Conservation (phyloP, 176 grass and related monocot species). For the Neostapfia colusana region DNA sequence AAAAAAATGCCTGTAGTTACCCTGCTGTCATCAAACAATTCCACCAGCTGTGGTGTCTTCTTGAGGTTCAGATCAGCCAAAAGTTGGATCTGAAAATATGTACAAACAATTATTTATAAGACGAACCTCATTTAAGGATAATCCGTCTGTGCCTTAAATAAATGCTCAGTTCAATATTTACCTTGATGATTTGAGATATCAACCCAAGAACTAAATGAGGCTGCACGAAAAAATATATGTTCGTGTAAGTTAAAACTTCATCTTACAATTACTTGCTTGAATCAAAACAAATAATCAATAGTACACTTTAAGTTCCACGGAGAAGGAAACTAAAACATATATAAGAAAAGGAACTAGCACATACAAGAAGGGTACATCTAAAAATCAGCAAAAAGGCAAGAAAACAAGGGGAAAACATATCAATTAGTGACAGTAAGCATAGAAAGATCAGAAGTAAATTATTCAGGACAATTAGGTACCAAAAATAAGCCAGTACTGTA, state of each 20-base stretch:
- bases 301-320: background rate
- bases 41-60: slow-evolving; percentile 96
- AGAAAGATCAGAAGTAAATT: slow-evolving; percentile 20
- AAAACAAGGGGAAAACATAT: background rate
- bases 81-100: slow-evolving; percentile 89
- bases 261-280: slow-evolving; percentile 22
- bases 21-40: slow-evolving; percentile 90
- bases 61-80: slow-evolving; percentile 94
- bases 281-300: slow-evolving; percentile 2
- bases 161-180: slow-evolving; percentile 31
- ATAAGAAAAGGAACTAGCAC: background rate
- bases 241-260: slow-evolving; percentile 13
- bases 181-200: slow-evolving; percentile 99
- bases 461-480: background rate
- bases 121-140: slow-evolving; percentile 1
- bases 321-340: slow-evolving; percentile 16
- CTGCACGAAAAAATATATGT: slow-evolving; percentile 52
- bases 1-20: slow-evolving; percentile 42
- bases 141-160: background rate
- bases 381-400: slow-evolving; percentile 15
- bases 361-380: background rate
- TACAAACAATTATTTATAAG: slow-evolving; percentile 20
- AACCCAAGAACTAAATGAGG: slow-evolving; percentile 97
- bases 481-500: background rate
- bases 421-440: slow-evolving; percentile 12